These are phyloP conservation scores for Trypanosoma melophagium DNA, from an alignment of 208 protist species.

Conservation along the genomic window DNA sequence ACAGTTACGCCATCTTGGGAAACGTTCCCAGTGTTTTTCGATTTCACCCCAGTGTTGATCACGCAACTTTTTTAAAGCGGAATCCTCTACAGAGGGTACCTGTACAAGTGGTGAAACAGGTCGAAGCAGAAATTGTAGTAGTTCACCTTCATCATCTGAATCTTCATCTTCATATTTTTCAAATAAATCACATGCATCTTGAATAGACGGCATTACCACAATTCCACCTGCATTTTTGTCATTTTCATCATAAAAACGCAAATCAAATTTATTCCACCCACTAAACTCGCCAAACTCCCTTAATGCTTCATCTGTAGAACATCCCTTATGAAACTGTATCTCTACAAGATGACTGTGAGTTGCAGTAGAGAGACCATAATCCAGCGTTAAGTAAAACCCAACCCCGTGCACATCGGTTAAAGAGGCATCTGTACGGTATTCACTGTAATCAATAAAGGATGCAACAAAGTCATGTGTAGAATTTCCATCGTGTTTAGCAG, in stretches of 20 bases:
- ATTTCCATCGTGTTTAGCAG: slow-evolving; percentile 24
- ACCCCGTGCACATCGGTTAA: slow-evolving; percentile 65
- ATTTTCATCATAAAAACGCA: slow-evolving; percentile 73
- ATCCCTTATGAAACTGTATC: slow-evolving; percentile 65
- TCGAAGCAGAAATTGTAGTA: slow-evolving; percentile 79
- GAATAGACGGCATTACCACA: slow-evolving; percentile 73
- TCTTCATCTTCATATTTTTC: slow-evolving; percentile 90
- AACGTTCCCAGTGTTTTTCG: slow-evolving; percentile 68
- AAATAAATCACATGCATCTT: slow-evolving; percentile 80
- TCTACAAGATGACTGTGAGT: slow-evolving; percentile 77
- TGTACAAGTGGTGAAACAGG: slow-evolving; percentile 64
- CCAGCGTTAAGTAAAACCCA: slow-evolving; percentile 77
- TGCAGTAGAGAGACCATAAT: slow-evolving; percentile 72
- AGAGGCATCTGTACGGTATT: slow-evolving; percentile 60
- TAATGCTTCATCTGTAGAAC: slow-evolving; percentile 55
- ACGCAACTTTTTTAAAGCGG: slow-evolving; percentile 63
- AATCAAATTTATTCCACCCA: slow-evolving; percentile 71
- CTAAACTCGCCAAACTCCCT: slow-evolving; percentile 80
- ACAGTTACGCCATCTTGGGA: slow-evolving; percentile 61
- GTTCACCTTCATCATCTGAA: slow-evolving; percentile 79
- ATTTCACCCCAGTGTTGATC: slow-evolving; percentile 75
- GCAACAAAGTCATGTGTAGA: slow-evolving; percentile 52
- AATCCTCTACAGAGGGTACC: slow-evolving; percentile 80
- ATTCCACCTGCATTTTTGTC: slow-evolving; percentile 67
- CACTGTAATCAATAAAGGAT: slow-evolving; percentile 75